These are phyloP conservation scores for Aureobasidium musti DNA, from an alignment of 2,329 filamentous ascomycete genomes.

Conservation along the genomic window DNA sequence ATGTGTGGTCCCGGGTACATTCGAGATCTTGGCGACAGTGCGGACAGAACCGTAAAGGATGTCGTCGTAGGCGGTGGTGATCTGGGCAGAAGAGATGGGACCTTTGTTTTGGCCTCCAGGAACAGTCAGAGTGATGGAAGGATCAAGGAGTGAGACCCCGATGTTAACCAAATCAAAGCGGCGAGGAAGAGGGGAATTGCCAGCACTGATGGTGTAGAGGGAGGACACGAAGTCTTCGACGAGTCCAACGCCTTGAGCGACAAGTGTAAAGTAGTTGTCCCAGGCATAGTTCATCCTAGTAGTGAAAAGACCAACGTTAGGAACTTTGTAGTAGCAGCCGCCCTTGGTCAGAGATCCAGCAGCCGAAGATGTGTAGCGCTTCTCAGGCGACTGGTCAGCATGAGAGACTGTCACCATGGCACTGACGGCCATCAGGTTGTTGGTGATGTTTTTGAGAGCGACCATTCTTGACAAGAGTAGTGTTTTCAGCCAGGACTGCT, in stretches of 20 bases:
- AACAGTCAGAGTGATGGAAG: constrained; percentile 26
- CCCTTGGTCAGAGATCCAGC: constrained; percentile 9
- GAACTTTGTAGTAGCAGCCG: constrained; percentile 21
- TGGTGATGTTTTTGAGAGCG: neutral
- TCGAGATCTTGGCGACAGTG: constrained; percentile 64
- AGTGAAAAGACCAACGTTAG: constrained; percentile 19
- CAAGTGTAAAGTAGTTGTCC: neutral
- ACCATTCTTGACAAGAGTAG: constrained; percentile 10
- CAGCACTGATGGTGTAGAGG: constrained; percentile 21
- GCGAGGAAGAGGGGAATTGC: constrained; percentile 21
- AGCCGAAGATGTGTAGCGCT: constrained; percentile 10
- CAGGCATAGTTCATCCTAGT: neutral
- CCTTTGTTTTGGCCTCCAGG: constrained; percentile 28
- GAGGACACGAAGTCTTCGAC: constrained; percentile 17
- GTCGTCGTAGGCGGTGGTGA: constrained; percentile 63
- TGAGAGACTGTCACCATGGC: neutral
- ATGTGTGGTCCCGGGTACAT: constrained; percentile 66
- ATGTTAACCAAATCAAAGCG: constrained; percentile 24
- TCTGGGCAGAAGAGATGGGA: constrained; percentile 52
- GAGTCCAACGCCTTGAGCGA: neutral
- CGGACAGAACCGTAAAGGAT: constrained; percentile 71
- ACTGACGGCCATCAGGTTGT: constrained; percentile 9
- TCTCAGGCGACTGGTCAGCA: constrained; percentile 5
- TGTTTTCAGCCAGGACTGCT: neutral
- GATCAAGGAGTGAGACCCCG: constrained; percentile 2